Percentiles rank a stretch among this genome's conserved stretches.
Evolutionary conservation across 208 protist species (phyloP).

Genomic region (Wallacemonas sp.): DNA sequence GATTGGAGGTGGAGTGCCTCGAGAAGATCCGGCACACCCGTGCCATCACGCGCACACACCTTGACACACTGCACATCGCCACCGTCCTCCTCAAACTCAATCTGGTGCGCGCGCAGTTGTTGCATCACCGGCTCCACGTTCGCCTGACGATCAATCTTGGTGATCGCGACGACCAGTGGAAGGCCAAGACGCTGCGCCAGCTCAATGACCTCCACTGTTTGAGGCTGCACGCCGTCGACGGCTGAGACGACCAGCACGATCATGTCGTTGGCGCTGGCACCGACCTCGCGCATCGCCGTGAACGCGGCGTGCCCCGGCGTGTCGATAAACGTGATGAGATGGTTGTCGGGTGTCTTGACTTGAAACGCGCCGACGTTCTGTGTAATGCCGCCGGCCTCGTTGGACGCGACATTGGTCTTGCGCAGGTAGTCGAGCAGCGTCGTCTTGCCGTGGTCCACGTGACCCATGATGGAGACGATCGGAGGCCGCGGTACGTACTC

Average conservation of each 20-base stretch:
- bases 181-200: slow-evolving; percentile 64
- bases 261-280: slow-evolving; percentile 95
- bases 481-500: slow-evolving; percentile 83
- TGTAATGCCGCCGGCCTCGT: slow-evolving; percentile 98
- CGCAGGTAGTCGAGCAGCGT: slow-evolving; percentile 96
- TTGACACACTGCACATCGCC: slow-evolving; percentile 93
- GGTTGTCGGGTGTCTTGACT: slow-evolving; percentile 36
- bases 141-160: slow-evolving; percentile 95
- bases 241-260: slow-evolving; percentile 96
- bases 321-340: slow-evolving; percentile 97
- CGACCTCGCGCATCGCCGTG: slow-evolving; percentile 94
- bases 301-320: slow-evolving; percentile 98
- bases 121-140: slow-evolving; percentile 80
- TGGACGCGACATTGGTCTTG: slow-evolving; percentile 89
- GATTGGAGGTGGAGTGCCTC: slow-evolving; percentile 89
- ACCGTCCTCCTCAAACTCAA: slow-evolving; percentile 93
- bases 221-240: slow-evolving; percentile 95
- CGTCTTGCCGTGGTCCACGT: slow-evolving; percentile 99
- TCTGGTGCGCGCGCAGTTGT: slow-evolving; percentile 71
- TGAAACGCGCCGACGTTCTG: slow-evolving; percentile 96
- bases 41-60: slow-evolving; percentile 91
- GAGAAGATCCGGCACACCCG: slow-evolving; percentile 85
- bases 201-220: slow-evolving; percentile 93
- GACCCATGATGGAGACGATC: slow-evolving; percentile 98
- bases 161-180: slow-evolving; percentile 96